phyloP scores from a whole-genome alignment of 345 rosid genomes.

The Trapa bicornis region DNA sequence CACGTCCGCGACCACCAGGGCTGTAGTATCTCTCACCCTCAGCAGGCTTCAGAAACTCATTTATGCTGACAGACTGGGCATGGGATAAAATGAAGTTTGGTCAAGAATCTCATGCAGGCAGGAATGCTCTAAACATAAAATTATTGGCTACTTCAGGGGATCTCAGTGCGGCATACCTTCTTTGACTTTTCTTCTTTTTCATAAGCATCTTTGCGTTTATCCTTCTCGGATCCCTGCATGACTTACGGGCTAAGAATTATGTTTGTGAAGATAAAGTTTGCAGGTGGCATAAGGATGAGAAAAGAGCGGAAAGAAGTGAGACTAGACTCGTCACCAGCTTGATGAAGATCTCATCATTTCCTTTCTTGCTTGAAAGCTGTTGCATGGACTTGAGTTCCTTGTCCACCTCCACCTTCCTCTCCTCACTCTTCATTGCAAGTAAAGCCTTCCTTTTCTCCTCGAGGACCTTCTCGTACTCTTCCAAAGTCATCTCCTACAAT shows the following conservation, averaged over 20 bases:
- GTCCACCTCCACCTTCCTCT: conserved; percentile 65
- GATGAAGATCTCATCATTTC: conserved; percentile 66
- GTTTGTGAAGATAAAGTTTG: not conserved
- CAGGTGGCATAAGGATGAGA: not conserved
- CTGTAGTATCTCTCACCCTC: conserved; percentile 54
- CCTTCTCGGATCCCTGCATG: conserved; percentile 81
- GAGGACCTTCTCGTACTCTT: conserved; percentile 80
- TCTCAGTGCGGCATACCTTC: conserved; percentile 38
- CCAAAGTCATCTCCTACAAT: conserved; percentile 85
- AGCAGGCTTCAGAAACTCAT: conserved; percentile 91
- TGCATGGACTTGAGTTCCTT: conserved; percentile 77
- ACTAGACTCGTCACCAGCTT: conserved; percentile 42
- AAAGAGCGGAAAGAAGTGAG: conserved; percentile 1
- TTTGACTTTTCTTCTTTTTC: conserved; percentile 85
- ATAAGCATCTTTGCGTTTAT: conserved; percentile 71
- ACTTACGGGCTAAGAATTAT: conserved; percentile 1
- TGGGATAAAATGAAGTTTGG: not conserved
- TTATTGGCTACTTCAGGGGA: not conserved
- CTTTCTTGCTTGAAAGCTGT: conserved; percentile 77
- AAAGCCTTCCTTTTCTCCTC: conserved; percentile 80
- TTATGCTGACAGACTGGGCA: conserved; percentile 72
- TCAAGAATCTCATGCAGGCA: no score
- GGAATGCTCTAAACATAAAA: not conserved
- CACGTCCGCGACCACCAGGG: conserved; percentile 38
- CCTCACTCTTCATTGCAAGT: conserved; percentile 47